Evolutionary conservation across 208 protist genomes (phyloP), one percentile per base, ranked within the genome.

Genomic region (Trypanosoma vivax): DNA sequence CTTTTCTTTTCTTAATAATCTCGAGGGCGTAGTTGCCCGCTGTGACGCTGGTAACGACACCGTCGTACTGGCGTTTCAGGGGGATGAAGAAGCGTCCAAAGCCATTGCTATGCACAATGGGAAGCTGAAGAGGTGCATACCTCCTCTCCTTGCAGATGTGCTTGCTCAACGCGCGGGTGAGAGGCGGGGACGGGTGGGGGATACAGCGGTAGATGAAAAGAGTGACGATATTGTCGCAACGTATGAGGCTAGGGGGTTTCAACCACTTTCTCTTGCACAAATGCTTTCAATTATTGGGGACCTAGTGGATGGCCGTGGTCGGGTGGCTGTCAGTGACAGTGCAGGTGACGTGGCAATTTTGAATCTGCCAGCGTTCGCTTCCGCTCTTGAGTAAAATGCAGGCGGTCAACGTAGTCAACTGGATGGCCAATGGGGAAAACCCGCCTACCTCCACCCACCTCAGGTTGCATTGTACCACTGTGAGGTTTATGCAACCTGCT

Each of bases 301-400:
- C 27, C 53, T 66, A 11, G 61, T 79, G 48, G 55, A 74, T n/a
- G 63, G 60, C 2, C 38, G 45, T 24, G 58, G 61, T 7, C 41
- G 64, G 16, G 43, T 75, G 9, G 67, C 73, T n/a, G 64, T 81
- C n/a, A 33, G 29, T 25, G 68, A 70, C 39, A 21, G 19, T 21
- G 39, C 42, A 27, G 68, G 64, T 23, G 9, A 54, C 37, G 33
- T 72, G 21, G 57, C 57, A 13, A 34, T 76, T 16, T 23, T 74
- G 11, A 48, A 46, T 5, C 30, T 76, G 6, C 64, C 65, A 7
- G 35, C 75, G 7, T 55, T 73, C 30, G 58, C 42, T 38, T 53
- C 33, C 33, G 43, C 47, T 33, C 31, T 72, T 42, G 45, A 57
- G 47, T 53, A 40, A 53, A 30, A 1, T 27, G n/a, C n/a, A n/a